A percentile compares a stretch with the other conserved stretches of the same genome.
Evolutionary conservation across 2,329 filamentous ascomycete species (phyloP).

Genomic region (Podosphaera xanthii): DNA sequence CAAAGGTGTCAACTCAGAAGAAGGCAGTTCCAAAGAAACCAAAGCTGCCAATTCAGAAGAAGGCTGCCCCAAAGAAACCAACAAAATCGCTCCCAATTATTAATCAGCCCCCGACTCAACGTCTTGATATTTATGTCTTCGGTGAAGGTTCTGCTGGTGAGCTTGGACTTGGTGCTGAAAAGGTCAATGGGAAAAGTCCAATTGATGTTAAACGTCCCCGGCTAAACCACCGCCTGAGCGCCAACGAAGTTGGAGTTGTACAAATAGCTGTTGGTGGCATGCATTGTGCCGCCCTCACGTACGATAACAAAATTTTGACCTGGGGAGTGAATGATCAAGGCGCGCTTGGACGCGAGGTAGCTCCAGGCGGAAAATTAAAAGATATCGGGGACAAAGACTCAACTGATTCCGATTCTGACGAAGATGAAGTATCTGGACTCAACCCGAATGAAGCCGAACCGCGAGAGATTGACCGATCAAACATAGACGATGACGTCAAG

Average conservation of each 20-base stretch:
- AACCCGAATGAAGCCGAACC: slow-evolving; percentile 55
- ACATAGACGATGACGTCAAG: slow-evolving; percentile 35
- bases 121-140: slow-evolving; percentile 56
- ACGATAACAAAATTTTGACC: slow-evolving; percentile 60
- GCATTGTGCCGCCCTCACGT: slow-evolving; percentile 56
- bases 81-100: slow-evolving; percentile 22
- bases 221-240: slow-evolving; percentile 35
- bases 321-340: slow-evolving; percentile 81
- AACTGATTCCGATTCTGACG: slow-evolving; percentile 21
- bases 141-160: slow-evolving; percentile 64
- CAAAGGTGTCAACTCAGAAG: neutral
- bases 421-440: slow-evolving; percentile 29
- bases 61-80: slow-evolving; percentile 10
- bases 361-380: slow-evolving; percentile 39
- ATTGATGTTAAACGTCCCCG: slow-evolving; percentile 57
- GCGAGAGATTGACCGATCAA: slow-evolving; percentile 30
- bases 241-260: slow-evolving; percentile 40
- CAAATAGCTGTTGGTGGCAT: slow-evolving; percentile 61
- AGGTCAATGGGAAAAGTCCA: slow-evolving; percentile 32
- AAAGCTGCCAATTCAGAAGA: slow-evolving; percentile 3
- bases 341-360: slow-evolving; percentile 53
- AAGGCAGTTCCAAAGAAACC: neutral
- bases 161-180: slow-evolving; percentile 52
- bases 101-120: slow-evolving; percentile 38
- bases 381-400: slow-evolving; percentile 31